A percentile compares a stretch with the other conserved stretches of the same genome.
Conservation (phyloP, 345 rosid species). For the Fremontodendron californicum region DNA sequence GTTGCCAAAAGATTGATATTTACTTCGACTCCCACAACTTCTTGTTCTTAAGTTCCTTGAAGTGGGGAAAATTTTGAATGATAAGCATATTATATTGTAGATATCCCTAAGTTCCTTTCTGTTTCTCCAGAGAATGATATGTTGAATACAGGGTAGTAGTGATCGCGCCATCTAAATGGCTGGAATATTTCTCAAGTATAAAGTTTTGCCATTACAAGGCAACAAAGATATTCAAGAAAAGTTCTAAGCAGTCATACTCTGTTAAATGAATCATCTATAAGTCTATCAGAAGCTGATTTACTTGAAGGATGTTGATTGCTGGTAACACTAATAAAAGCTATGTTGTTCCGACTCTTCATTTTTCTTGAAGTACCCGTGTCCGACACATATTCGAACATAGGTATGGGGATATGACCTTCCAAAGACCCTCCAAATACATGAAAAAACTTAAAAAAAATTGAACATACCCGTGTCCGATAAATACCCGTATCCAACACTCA, state of each 20-base stretch:
- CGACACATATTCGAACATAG: too few relatives aligned
- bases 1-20: neutral
- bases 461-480: too few relatives aligned
- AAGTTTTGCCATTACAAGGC: neutral
- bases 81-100: neutral
- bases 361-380: too few relatives aligned
- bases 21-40: neutral
- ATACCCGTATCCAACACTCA: too few relatives aligned
- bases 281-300: neutral
- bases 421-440: too few relatives aligned
- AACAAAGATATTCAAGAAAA: neutral
- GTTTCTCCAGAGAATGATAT: neutral
- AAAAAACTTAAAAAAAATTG: too few relatives aligned
- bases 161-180: too few relatives aligned
- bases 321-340: neutral
- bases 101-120: neutral
- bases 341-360: too few relatives aligned
- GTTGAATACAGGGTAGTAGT: too few relatives aligned
- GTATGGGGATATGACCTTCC: too few relatives aligned
- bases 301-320: neutral
- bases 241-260: neutral
- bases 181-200: neutral
- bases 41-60: neutral
- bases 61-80: neutral
- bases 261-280: neutral